Conservation (phyloP, 73 alveolate species). For the Paramecium sexaurelia region DNA sequence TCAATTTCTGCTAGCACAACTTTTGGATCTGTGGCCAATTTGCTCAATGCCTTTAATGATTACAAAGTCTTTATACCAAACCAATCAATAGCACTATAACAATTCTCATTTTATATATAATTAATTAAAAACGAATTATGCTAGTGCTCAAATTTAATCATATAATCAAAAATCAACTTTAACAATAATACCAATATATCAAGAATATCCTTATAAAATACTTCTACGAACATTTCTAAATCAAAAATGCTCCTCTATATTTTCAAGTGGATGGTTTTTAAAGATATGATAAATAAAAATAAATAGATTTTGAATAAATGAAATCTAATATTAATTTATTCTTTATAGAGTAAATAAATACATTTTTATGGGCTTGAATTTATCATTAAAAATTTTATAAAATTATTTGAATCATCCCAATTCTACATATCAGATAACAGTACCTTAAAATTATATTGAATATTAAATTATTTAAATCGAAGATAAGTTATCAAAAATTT, state of each 20-base stretch:
- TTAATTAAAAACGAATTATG: conserved; percentile 38
- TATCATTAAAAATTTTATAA: not conserved
- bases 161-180: not conserved
- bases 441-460: not conserved
- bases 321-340: not conserved
- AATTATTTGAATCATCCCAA: not conserved
- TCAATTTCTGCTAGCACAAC: conserved; percentile 42
- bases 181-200: conserved; percentile 26
- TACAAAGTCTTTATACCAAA: not conserved
- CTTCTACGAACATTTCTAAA: not conserved
- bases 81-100: conserved; percentile 18
- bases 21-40: conserved; percentile 54
- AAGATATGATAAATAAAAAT: not conserved
- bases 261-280: not conserved
- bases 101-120: conserved; percentile 11
- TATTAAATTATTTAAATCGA: not conserved
- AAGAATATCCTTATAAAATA: not conserved
- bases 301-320: not conserved
- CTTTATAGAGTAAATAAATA: no score
- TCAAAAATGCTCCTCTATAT: not conserved
- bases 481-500: not conserved
- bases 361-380: not conserved
- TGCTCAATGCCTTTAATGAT: conserved; percentile 8
- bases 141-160: conserved; percentile 29
- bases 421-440: not conserved